Evolutionary conservation across 1,284 basidiomycete species (phyloP), one percentile per base, ranked within the genome.

Genomic region (Sporisorium graminicola): DNA sequence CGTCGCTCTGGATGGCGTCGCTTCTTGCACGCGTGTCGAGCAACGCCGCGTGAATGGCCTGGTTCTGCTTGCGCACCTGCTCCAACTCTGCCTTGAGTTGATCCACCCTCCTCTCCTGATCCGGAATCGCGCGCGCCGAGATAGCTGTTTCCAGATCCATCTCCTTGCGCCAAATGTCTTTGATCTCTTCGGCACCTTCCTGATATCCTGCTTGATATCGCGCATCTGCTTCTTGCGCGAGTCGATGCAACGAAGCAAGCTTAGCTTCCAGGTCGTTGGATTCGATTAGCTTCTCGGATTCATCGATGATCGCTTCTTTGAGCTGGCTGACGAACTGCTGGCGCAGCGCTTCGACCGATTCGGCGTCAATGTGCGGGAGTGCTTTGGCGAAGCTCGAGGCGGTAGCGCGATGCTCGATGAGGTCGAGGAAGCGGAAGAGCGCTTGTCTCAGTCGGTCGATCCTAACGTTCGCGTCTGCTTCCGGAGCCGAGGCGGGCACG

Each of bases 161-260:
- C 14, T 82, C 74, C 16, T 75, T 73, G 6, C 81, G 53, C 81
- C 81, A 83, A 12, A 80, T 75, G 27, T 83, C 81, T 27, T 74
- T 81, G 24, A 76, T 54, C 57, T 76, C 74, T 8, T 73, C 65
- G 0, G 64, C 57, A 2, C 63, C 65, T 0, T 65, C 60, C 3
- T 46, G 13, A 16, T 70, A 51, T 8, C 64, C 76, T 7, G 71
- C 73, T 3, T 67, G 61, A 16, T 74, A 72, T 13, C 81, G 65
- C 31, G 70, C 60, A 31, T 83, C 78, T 2, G 81, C 81, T 52
- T 83, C 80, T 24, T 71, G 64, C 1, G 74, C 60, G n/a, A 83
- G 42, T 42, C 55, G 49, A 37, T 81, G 74, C 27, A 83, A 44
- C 22, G 78, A 74, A 0, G 64, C 60, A 8, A 83, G 69, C n/a